These are phyloP conservation scores for Tolypocladium guangdongense DNA, from an alignment of 2,329 filamentous ascomycete genomes.

Conservation along the genomic window DNA sequence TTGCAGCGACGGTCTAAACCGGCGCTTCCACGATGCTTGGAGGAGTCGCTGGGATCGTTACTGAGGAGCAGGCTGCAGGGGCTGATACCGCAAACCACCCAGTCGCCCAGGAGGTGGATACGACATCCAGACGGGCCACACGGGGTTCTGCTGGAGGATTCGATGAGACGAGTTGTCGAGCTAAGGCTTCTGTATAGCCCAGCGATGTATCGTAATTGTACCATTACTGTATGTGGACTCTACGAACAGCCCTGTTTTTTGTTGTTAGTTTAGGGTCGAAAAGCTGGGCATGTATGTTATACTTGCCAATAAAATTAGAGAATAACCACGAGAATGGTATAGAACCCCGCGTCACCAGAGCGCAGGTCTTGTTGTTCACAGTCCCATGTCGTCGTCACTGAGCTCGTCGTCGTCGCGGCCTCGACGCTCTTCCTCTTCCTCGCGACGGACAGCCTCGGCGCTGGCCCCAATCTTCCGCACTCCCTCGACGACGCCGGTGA, in stretches of 20 bases:
- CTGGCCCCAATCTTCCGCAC: conserved; percentile 74
- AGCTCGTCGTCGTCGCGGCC: conserved; percentile 52
- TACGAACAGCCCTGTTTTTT: background rate
- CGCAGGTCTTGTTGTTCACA: conserved; percentile 11
- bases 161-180: background rate
- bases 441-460: conserved; percentile 64
- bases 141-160: background rate
- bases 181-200: background rate
- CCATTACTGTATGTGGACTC: background rate
- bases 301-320: background rate
- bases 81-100: no score
- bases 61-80: no score
- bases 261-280: background rate
- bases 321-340: background rate
- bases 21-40: no score
- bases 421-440: conserved; percentile 60
- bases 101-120: no score
- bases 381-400: conserved; percentile 43
- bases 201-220: no score
- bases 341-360: background rate
- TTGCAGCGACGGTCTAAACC: no score
- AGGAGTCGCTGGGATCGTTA: no score
- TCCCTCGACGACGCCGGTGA: conserved; percentile 78
- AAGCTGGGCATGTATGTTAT: background rate
- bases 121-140: background rate